Percentiles rank a stretch among this genome's conserved stretches.
phyloP scores from a whole-genome alignment of 805 yeast species.

The Middelhovenomyces tepae region DNA sequence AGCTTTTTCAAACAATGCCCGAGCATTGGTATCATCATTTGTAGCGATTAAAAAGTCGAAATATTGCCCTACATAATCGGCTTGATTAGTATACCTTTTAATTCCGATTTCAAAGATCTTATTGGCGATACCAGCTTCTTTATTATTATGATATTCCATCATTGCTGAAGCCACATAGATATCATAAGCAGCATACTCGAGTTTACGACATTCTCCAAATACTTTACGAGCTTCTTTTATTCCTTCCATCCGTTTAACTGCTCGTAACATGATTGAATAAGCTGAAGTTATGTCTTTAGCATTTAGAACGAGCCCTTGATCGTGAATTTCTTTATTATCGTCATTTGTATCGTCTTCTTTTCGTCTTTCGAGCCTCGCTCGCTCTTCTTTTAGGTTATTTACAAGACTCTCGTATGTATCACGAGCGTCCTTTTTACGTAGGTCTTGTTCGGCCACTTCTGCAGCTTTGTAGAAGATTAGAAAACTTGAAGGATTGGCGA shows the following conservation, averaged over 20 bases:
- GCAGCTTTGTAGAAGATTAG: conserved; percentile 58
- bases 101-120: conserved; percentile 75
- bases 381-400: conserved; percentile 34
- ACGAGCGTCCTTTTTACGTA: conserved; percentile 42
- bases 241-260: conserved; percentile 58
- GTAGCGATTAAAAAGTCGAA: conserved; percentile 59
- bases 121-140: conserved; percentile 51
- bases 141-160: conserved; percentile 62
- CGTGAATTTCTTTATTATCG: conserved; percentile 13
- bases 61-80: conserved; percentile 58
- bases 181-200: conserved; percentile 56
- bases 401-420: conserved; percentile 44
- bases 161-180: conserved; percentile 75
- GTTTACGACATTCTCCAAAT: conserved; percentile 62
- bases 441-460: conserved; percentile 57
- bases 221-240: conserved; percentile 63
- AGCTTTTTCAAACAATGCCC: conserved; percentile 74
- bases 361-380: conserved; percentile 19
- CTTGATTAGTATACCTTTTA: conserved; percentile 45
- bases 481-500: conserved; percentile 61
- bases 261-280: conserved; percentile 61
- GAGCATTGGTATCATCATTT: conserved; percentile 65
- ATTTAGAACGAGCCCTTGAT: conserved; percentile 19
- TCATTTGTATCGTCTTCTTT: conserved; percentile 10
- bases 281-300: conserved; percentile 48